phyloP scores from a whole-genome alignment of 2,329 filamentous ascomycete species.

The Fusarium irregulare region DNA sequence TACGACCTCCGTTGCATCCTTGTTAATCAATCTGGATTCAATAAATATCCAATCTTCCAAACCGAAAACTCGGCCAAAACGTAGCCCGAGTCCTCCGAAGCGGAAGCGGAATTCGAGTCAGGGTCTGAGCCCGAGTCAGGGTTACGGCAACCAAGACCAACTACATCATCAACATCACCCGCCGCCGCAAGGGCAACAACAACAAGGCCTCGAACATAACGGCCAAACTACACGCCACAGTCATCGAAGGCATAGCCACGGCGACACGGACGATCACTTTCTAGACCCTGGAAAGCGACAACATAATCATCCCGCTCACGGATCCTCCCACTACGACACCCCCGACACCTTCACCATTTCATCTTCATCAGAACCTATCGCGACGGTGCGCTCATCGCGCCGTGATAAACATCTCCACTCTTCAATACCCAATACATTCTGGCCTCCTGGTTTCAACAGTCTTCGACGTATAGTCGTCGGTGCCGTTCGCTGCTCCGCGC shows the following conservation, averaged over 20 bases:
- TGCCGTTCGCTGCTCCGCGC: constrained; percentile 64
- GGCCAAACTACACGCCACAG: constrained; percentile 32
- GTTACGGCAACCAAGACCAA: constrained; percentile 30
- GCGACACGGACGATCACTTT: constrained; percentile 29
- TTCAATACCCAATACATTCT: constrained; percentile 46
- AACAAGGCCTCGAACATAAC: constrained; percentile 17
- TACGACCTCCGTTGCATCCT: constrained; percentile 65
- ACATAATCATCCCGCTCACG: constrained; percentile 41
- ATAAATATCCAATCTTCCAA: constrained; percentile 53
- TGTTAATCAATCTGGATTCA: constrained; percentile 67
- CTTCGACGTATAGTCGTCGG: constrained; percentile 66
- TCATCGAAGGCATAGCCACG: constrained; percentile 38
- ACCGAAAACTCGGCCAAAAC: constrained; percentile 39
- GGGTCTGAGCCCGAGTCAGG: constrained; percentile 32
- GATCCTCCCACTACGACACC: constrained; percentile 20
- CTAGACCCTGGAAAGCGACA: constrained; percentile 38
- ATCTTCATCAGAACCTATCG: constrained; percentile 20
- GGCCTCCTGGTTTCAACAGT: constrained; percentile 61
- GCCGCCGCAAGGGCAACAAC: background rate
- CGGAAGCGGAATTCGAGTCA: constrained; percentile 27
- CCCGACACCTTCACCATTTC: constrained; percentile 39
- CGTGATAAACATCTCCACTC: constrained; percentile 64
- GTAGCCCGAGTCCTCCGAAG: constrained; percentile 36
- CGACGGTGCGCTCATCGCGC: constrained; percentile 55
- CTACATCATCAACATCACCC: constrained; percentile 27